Conservation (phyloP, 2,329 filamentous ascomycete genomes). For the Dactylonectria estremocensis region DNA sequence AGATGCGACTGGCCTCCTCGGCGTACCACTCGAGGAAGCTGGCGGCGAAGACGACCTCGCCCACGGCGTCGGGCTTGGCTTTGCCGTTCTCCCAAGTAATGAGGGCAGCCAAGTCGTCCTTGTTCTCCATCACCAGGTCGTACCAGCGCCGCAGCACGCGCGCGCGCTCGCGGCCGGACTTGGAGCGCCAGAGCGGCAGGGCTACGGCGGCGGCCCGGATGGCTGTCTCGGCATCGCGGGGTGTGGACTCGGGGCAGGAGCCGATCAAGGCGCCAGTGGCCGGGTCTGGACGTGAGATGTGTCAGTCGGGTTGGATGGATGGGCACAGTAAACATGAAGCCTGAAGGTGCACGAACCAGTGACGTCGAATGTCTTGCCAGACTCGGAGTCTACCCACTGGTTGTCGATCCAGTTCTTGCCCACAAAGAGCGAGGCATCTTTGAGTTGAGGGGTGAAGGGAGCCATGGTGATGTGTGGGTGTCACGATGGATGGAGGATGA, state of each 20-base stretch:
- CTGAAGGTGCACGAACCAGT: constrained; percentile 13
- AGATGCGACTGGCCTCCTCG: constrained; percentile 69
- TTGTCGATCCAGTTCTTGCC: constrained; percentile 79
- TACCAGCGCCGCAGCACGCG: constrained; percentile 74
- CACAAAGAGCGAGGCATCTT: constrained; percentile 72
- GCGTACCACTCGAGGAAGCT: constrained; percentile 73
- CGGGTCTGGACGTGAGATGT: constrained; percentile 64
- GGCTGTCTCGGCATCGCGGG: constrained; percentile 75
- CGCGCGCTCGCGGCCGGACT: constrained; percentile 70
- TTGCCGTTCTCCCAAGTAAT: constrained; percentile 81
- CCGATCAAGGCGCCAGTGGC: constrained; percentile 77
- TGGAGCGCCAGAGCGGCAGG: constrained; percentile 69
- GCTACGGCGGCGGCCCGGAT: constrained; percentile 78
- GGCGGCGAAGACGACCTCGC: constrained; percentile 69
- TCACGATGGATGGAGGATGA: too few relatives aligned
- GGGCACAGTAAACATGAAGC: background rate
- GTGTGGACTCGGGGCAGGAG: constrained; percentile 78
- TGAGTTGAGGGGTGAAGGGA: constrained; percentile 55
- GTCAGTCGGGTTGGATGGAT: background rate
- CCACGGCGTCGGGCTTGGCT: constrained; percentile 70
- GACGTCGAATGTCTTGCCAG: constrained; percentile 81
- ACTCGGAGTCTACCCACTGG: constrained; percentile 78
- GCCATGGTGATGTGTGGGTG: constrained; percentile 15
- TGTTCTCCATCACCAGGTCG: constrained; percentile 74
- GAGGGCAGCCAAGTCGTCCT: constrained; percentile 74